Percentiles rank a stretch among this genome's conserved stretches.
phyloP scores from a whole-genome alignment of 2,329 filamentous ascomycete genomes.

The Tolypocladium pustulatum region DNA sequence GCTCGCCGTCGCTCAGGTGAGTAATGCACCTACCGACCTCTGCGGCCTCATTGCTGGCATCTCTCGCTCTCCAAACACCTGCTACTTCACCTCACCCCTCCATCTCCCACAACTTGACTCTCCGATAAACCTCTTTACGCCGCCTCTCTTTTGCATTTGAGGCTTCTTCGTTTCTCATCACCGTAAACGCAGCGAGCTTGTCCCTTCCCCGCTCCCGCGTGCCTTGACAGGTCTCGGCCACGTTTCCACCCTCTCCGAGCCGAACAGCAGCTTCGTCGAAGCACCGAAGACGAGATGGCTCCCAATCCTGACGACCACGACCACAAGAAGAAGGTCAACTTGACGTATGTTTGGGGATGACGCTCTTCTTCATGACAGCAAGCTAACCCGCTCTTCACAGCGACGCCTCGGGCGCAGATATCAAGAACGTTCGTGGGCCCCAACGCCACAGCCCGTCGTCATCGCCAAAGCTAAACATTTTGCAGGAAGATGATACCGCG shows the following conservation, averaged over 20 bases:
- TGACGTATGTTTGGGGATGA: conserved; percentile 50
- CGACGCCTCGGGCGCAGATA: conserved; percentile 80
- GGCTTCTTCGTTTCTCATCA: background rate
- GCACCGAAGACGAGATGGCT: conserved; percentile 50
- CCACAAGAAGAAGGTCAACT: conserved; percentile 73
- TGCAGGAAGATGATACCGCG: conserved; percentile 75
- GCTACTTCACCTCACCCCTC: conserved; percentile 8
- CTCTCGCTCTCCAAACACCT: conserved; percentile 9
- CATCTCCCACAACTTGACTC: background rate
- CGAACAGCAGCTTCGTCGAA: conserved; percentile 16
- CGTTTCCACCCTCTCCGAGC: conserved; percentile 12
- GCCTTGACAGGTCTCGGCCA: conserved; percentile 8
- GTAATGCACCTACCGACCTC: conserved; percentile 5
- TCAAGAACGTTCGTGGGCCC: conserved; percentile 59
- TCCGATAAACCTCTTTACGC: background rate
- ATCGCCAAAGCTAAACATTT: conserved; percentile 15
- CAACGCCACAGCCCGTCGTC: conserved; percentile 3
- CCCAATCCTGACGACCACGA: conserved; percentile 55
- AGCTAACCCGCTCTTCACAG: conserved; percentile 39
- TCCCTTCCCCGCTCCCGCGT: background rate
- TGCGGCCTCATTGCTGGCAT: background rate
- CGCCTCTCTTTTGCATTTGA: conserved; percentile 1
- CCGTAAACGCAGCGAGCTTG: background rate
- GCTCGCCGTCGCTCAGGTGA: conserved; percentile 9
- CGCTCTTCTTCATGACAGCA: background rate